These are phyloP conservation scores for Tetraselmis striata DNA, from an alignment of 139 green algal genomes.

Conservation along the genomic window DNA sequence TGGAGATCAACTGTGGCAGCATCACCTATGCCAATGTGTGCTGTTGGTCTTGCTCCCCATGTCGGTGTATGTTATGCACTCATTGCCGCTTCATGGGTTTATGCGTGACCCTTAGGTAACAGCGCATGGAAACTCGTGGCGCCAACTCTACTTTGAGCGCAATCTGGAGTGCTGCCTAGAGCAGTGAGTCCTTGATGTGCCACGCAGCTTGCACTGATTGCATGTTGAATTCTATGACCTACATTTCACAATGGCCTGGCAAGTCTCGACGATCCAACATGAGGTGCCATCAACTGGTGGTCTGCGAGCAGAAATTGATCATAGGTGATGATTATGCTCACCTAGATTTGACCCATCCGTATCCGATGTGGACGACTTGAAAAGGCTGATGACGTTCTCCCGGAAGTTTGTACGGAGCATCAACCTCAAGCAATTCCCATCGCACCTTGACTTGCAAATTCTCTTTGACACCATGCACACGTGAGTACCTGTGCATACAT, in stretches of 20 bases:
- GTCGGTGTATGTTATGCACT: no score
- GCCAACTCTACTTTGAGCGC: slow-evolving; percentile 79
- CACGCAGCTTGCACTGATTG: neutral
- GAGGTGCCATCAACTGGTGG: no score
- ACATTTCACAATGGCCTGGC: no score
- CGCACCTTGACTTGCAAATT: slow-evolving; percentile 64
- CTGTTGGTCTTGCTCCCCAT: no score
- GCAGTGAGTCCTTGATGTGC: slow-evolving; percentile 31
- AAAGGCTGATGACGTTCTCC: slow-evolving; percentile 57
- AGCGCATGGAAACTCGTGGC: slow-evolving; percentile 62
- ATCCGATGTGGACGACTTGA: slow-evolving; percentile 38
- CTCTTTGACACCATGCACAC: slow-evolving; percentile 63
- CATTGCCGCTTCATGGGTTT: no score
- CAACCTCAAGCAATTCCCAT: slow-evolving; percentile 65
- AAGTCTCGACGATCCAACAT: no score
- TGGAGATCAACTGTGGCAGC: no score
- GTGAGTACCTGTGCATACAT: slow-evolving; percentile 17
- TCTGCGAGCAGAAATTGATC: no score
- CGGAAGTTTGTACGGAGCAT: slow-evolving; percentile 57
- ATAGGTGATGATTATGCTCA: no score
- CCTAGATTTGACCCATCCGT: slow-evolving; percentile 47
- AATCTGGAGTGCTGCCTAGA: slow-evolving; percentile 66
- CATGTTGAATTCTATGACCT: neutral
- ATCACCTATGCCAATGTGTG: no score
- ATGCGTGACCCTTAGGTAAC: slow-evolving; percentile 13